Evolutionary conservation across 2,329 filamentous ascomycete genomes (phyloP).

Genomic region (Ambrosiella xylebori): DNA sequence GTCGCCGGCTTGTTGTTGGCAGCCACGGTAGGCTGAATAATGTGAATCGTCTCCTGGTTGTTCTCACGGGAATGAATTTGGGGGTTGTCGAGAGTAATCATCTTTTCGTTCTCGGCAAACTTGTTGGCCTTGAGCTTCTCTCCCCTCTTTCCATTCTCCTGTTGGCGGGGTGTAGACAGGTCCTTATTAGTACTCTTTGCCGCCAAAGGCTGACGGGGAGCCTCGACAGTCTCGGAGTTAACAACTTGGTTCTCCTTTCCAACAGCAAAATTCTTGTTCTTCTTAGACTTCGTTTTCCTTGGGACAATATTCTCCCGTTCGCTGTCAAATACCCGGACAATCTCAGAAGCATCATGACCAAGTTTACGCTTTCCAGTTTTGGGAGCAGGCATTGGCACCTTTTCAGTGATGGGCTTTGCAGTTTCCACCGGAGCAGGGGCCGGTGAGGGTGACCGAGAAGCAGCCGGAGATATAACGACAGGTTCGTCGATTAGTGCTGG

Average conservation of each 20-base stretch:
- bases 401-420: neutral
- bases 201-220: slow-evolving; percentile 31
- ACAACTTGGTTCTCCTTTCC: slow-evolving; percentile 25
- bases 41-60: neutral
- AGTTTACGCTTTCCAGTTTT: slow-evolving; percentile 12
- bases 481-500: neutral
- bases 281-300: slow-evolving; percentile 23
- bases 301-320: slow-evolving; percentile 5
- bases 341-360: slow-evolving; percentile 2
- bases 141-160: slow-evolving; percentile 3
- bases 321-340: neutral
- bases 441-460: neutral
- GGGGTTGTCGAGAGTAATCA: neutral
- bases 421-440: neutral
- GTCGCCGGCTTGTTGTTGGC: slow-evolving; percentile 7
- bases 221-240: slow-evolving; percentile 10
- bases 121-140: neutral
- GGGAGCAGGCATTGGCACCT: neutral
- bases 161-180: slow-evolving; percentile 20
- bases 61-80: neutral
- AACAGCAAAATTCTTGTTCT: slow-evolving; percentile 25
- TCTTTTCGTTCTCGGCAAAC: neutral
- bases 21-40: slow-evolving; percentile 1
- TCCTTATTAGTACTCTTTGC: slow-evolving; percentile 44
- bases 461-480: neutral